phyloP scores from a whole-genome alignment of 345 rosid genomes.

The Salix suchowensis region DNA sequence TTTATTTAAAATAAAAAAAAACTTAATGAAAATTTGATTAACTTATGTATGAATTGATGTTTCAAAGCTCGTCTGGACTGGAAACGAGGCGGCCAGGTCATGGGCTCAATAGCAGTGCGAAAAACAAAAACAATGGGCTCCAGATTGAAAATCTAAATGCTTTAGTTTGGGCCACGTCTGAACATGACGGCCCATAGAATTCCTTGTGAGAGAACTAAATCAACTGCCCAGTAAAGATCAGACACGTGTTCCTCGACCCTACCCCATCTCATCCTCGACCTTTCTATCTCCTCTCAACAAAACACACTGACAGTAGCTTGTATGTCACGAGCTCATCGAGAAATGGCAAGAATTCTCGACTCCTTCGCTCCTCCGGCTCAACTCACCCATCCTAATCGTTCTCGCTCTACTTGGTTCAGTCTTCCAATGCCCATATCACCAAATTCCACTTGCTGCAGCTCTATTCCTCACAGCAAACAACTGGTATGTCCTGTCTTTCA shows the following conservation, averaged over 20 bases:
- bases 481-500: slow-evolving; percentile 4
- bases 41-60: too few species aligned
- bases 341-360: slow-evolving; percentile 16
- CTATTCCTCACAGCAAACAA: slow-evolving; percentile 1
- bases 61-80: too few species aligned
- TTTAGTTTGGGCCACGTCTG: too few species aligned
- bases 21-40: too few species aligned
- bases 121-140: too few species aligned
- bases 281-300: neutral
- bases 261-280: neutral
- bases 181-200: too few species aligned
- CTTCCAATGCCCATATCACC: slow-evolving; percentile 10
- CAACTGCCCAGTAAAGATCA: neutral
- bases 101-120: too few species aligned
- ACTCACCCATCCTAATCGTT: neutral
- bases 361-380: neutral
- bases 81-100: too few species aligned
- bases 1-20: too few species aligned
- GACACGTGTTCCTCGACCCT: neutral
- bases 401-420: neutral
- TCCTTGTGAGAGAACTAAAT: neutral
- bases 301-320: neutral
- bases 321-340: neutral
- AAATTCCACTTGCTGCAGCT: neutral
- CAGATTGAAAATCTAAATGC: too few species aligned